These are phyloP conservation scores for Orbilia brochopaga DNA, from an alignment of 2,329 filamentous ascomycete genomes.

Conservation along the genomic window DNA sequence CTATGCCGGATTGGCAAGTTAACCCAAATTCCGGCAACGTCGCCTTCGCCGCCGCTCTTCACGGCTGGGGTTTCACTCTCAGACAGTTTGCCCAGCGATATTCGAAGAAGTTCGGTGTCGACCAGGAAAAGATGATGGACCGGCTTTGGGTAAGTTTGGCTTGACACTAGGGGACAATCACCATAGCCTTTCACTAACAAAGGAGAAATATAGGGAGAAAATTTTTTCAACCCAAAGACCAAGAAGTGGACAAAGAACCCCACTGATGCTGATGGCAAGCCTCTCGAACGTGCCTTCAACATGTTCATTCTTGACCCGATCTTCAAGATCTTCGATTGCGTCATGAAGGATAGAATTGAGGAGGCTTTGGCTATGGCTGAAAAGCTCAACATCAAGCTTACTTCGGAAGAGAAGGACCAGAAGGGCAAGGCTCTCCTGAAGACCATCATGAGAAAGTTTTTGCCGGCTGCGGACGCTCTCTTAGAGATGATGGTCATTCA, in stretches of 20 bases:
- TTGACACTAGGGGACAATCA: background rate
- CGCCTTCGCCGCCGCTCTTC: slow-evolving; percentile 98
- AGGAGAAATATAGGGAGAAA: slow-evolving; percentile 73
- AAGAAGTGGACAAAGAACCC: slow-evolving; percentile 99
- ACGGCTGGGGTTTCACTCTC: slow-evolving; percentile 99
- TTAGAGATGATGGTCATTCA: slow-evolving; percentile 99
- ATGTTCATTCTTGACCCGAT: slow-evolving; percentile 99
- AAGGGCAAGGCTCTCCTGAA: slow-evolving; percentile 98
- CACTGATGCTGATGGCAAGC: slow-evolving; percentile 78
- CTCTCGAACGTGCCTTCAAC: slow-evolving; percentile 97
- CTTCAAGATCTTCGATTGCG: slow-evolving; percentile 95
- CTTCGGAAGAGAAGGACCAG: slow-evolving; percentile 82
- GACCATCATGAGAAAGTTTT: slow-evolving; percentile 97
- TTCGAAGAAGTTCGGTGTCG: slow-evolving; percentile 99
- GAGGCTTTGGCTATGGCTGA: slow-evolving; percentile 80
- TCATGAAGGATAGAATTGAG: slow-evolving; percentile 99
- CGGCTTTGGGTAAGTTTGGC: slow-evolving; percentile 79
- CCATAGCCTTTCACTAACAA: background rate
- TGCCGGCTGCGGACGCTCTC: slow-evolving; percentile 95
- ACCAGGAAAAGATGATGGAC: slow-evolving; percentile 99
- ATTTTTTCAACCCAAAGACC: slow-evolving; percentile 99
- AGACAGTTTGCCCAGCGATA: slow-evolving; percentile 95
- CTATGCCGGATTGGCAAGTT: slow-evolving; percentile 89
- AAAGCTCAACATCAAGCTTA: slow-evolving; percentile 95
- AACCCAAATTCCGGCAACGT: slow-evolving; percentile 98